Percentiles rank a stretch among this genome's conserved stretches.
phyloP scores from a whole-genome alignment of 2,329 filamentous ascomycete genomes.

The Sordariomycetes sp. region DNA sequence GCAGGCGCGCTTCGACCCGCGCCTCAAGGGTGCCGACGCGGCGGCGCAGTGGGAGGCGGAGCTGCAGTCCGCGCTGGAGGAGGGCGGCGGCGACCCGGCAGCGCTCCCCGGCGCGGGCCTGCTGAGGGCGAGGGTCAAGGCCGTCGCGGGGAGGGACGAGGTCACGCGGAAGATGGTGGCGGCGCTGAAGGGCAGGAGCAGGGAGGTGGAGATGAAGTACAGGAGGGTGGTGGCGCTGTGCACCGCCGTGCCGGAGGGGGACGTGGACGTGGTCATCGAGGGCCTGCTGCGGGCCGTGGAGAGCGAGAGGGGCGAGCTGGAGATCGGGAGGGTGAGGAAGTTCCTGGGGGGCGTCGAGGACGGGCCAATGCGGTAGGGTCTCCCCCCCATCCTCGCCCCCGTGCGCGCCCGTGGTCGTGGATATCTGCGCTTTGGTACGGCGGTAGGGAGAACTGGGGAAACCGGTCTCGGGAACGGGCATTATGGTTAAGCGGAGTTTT shows the following conservation, averaged over 20 bases:
- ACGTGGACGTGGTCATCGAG: slow-evolving; percentile 73
- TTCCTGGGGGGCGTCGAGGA: slow-evolving; percentile 68
- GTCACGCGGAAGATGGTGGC: slow-evolving; percentile 57
- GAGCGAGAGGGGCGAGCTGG: slow-evolving; percentile 68
- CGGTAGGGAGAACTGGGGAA: too few relatives aligned
- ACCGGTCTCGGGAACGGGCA: too few relatives aligned
- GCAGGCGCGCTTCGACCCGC: slow-evolving; percentile 34
- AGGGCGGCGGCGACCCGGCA: slow-evolving; percentile 18
- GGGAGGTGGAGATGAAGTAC: slow-evolving; percentile 80
- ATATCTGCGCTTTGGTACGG: neutral
- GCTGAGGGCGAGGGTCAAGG: slow-evolving; percentile 57
- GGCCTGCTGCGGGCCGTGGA: slow-evolving; percentile 79
- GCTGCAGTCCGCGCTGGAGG: slow-evolving; percentile 33
- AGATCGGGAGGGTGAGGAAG: slow-evolving; percentile 65
- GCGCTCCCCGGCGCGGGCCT: slow-evolving; percentile 48
- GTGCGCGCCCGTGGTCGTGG: neutral
- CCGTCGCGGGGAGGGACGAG: slow-evolving; percentile 59
- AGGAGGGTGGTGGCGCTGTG: slow-evolving; percentile 80
- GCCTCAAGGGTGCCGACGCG: slow-evolving; percentile 30
- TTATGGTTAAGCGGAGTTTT: neutral
- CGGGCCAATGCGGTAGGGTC: slow-evolving; percentile 34
- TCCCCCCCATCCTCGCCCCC: neutral
- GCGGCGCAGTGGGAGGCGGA: slow-evolving; percentile 43
- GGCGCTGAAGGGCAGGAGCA: slow-evolving; percentile 65
- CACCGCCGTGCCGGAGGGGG: slow-evolving; percentile 64